phyloP scores from a whole-genome alignment of 2,329 filamentous ascomycete species.

The Ceratocystis albifundus region DNA sequence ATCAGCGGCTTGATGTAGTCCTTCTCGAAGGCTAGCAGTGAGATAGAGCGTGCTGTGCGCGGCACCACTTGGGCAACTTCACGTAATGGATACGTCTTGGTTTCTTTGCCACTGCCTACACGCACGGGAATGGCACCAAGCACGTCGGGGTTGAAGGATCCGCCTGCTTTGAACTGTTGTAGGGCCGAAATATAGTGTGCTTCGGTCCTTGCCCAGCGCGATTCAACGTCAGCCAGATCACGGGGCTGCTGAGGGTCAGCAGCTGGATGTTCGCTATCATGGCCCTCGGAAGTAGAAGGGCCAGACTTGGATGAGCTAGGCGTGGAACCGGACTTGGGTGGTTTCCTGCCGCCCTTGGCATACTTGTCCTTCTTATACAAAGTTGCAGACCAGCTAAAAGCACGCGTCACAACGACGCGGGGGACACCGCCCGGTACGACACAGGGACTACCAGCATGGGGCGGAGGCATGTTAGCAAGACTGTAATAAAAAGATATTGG shows the following conservation, averaged over 20 bases:
- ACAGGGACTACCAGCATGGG: background rate
- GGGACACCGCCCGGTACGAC: background rate
- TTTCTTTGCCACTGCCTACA: constrained; percentile 25
- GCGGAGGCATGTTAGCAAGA: background rate
- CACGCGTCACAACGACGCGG: constrained; percentile 24
- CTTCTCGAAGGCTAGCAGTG: constrained; percentile 35
- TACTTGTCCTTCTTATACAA: constrained; percentile 32
- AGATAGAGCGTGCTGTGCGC: constrained; percentile 34
- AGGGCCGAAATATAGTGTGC: constrained; percentile 34
- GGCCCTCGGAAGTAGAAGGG: constrained; percentile 25
- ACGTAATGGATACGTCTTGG: constrained; percentile 37
- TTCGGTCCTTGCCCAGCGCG: constrained; percentile 35
- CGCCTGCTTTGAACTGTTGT: constrained; percentile 37
- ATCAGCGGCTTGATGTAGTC: constrained; percentile 44
- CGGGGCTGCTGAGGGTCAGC: constrained; percentile 36
- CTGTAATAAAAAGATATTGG: background rate
- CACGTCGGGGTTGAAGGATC: constrained; percentile 41
- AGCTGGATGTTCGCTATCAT: constrained; percentile 26
- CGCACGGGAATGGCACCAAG: constrained; percentile 38
- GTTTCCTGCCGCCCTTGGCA: constrained; percentile 23
- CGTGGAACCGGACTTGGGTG: constrained; percentile 24
- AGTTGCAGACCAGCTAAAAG: constrained; percentile 28
- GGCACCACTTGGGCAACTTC: constrained; percentile 46
- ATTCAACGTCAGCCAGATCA: constrained; percentile 39
- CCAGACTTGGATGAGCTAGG: constrained; percentile 24